A percentile compares a stretch with the other conserved stretches of the same genome.
Conservation (phyloP, 305 asterid genomes). For the Nicotiana rustica region DNA sequence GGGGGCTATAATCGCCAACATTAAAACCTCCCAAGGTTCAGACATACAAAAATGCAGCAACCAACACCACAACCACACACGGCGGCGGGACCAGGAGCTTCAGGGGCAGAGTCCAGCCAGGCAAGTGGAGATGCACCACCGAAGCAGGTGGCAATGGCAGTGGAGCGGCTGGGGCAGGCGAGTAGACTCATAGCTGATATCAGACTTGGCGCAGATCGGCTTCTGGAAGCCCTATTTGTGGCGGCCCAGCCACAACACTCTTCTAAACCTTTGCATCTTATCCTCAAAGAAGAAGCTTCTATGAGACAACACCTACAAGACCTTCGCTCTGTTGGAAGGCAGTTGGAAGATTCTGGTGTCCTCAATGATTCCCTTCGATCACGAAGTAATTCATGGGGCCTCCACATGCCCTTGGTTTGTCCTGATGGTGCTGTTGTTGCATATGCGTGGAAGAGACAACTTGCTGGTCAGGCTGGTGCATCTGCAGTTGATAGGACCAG, state of each 20-base stretch:
- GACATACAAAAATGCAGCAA: conserved; percentile 47
- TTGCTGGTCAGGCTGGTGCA: conserved; percentile 99
- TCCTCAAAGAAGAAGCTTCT: conserved; percentile 70
- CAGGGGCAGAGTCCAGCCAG: conserved; percentile 30
- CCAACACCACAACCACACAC: conserved; percentile 48
- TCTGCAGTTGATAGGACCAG: conserved; percentile 99
- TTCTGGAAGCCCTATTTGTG: conserved; percentile 75
- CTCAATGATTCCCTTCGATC: conserved; percentile 85
- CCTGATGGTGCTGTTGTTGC: conserved; percentile 99
- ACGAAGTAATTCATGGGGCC: conserved; percentile 97
- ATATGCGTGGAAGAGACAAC: conserved; percentile 99
- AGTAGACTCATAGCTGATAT: conserved; percentile 92
- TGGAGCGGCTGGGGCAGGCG: conserved; percentile 87
- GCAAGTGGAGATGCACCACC: conserved; percentile 79
- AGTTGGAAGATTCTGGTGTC: conserved; percentile 94
- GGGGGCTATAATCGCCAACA: neutral
- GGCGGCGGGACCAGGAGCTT: conserved; percentile 39
- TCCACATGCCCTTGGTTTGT: conserved; percentile 97
- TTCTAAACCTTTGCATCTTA: conserved; percentile 64
- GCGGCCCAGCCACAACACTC: conserved; percentile 74
- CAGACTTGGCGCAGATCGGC: conserved; percentile 89
- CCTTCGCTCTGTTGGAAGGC: conserved; percentile 80
- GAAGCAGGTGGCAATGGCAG: conserved; percentile 93
- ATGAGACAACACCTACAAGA: conserved; percentile 83
- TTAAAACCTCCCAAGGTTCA: conserved; percentile 19